Percentiles rank a stretch among this genome's conserved stretches.
phyloP scores from a whole-genome alignment of 129 eudicot species.

The Pseudognaphalium luteoalbum region DNA sequence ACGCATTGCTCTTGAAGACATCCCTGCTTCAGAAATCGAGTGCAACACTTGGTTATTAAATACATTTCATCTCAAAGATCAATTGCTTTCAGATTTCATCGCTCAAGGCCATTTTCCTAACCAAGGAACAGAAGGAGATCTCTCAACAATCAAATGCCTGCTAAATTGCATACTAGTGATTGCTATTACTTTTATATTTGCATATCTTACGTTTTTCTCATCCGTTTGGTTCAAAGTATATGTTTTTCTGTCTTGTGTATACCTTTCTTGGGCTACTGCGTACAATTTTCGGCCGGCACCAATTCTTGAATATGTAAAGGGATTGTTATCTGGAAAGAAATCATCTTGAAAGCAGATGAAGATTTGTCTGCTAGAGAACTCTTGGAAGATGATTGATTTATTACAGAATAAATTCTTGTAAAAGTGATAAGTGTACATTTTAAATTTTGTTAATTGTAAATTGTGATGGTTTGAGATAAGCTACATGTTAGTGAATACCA shows the following conservation, averaged over 20 bases:
- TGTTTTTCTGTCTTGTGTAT: constrained; percentile 42
- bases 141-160: constrained; percentile 55
- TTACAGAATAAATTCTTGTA: constrained; percentile 28
- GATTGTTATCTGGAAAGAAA: constrained; percentile 34
- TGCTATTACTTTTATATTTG: constrained; percentile 48
- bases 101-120: constrained; percentile 65
- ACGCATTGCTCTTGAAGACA: constrained; percentile 51
- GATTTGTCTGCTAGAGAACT: constrained; percentile 8
- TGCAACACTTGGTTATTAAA: constrained; percentile 58
- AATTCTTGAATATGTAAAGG: constrained; percentile 35
- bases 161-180: constrained; percentile 48
- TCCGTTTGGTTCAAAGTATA: constrained; percentile 67
- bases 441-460: constrained; percentile 21
- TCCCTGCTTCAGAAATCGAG: constrained; percentile 67
- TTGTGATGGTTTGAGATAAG: constrained; percentile 21
- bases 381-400: constrained; percentile 27
- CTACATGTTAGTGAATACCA: neutral
- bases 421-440: constrained; percentile 11
- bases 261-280: constrained; percentile 58
- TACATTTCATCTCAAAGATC: constrained; percentile 57
- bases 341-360: constrained; percentile 27
- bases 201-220: constrained; percentile 52
- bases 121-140: constrained; percentile 57
- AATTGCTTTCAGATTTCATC: constrained; percentile 60
- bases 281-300: constrained; percentile 47